phyloP scores from a whole-genome alignment of 2,329 filamentous ascomycete species.

The Calonectria fujianensis region DNA sequence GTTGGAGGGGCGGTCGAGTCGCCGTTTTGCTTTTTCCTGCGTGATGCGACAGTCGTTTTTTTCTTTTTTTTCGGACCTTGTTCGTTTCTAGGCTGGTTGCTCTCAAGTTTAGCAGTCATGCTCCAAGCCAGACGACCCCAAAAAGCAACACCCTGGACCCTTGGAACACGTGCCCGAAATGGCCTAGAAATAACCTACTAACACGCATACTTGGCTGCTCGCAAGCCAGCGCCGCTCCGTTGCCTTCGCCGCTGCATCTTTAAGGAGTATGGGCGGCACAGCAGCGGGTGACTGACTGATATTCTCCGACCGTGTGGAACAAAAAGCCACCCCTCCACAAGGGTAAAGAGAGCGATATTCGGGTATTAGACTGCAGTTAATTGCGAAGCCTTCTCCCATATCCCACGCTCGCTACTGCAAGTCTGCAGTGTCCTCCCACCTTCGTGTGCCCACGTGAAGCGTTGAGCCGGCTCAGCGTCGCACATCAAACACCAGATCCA shows the following conservation, averaged over 20 bases:
- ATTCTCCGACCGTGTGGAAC: conserved; percentile 16
- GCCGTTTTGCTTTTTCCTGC: conserved; percentile 33
- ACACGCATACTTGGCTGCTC: neutral
- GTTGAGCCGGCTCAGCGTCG: neutral
- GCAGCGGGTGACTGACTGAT: conserved; percentile 6
- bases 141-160: conserved; percentile 31
- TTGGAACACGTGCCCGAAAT: conserved; percentile 36
- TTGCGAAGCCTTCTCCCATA: conserved; percentile 27
- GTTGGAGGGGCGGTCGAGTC: conserved; percentile 14
- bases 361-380: conserved; percentile 1
- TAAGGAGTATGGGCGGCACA: conserved; percentile 20
- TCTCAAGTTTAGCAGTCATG: neutral
- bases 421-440: conserved; percentile 30
- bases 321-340: neutral
- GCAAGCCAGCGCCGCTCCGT: conserved; percentile 25
- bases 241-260: conserved; percentile 33
- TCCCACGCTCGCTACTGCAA: conserved; percentile 31
- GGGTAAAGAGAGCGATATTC: conserved; percentile 8
- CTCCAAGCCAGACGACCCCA: conserved; percentile 14
- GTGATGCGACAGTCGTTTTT: conserved; percentile 13
- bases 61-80: conserved; percentile 11
- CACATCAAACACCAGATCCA: conserved; percentile 24
- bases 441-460: conserved; percentile 11
- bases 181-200: conserved; percentile 32
- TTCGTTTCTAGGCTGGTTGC: conserved; percentile 28